A percentile compares a stretch with the other conserved stretches of the same genome.
Evolutionary conservation across 306 rosid species (phyloP).

Genomic region (cucumber (Cucumis sativus)): Cucumber_9930_V3 NC_026657.2:24366501-24367000

Average conservation of each 20-base stretch:
- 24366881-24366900: background rate
- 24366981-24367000: background rate
- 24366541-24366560: background rate
- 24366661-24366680: background rate
- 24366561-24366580: background rate
- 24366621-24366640: background rate
- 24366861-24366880: background rate
- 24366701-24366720: conserved; percentile 6
- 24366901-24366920: background rate
- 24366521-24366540: background rate
- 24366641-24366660: background rate
- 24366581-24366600: background rate
- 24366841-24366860: conserved; percentile 70
- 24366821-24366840: conserved; percentile 72
- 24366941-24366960: background rate
- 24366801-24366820: conserved; percentile 79
- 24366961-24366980: background rate
- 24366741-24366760: conserved; percentile 72
- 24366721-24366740: conserved; percentile 72
- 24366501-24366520: background rate
- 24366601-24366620: background rate
- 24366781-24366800: conserved; percentile 61
- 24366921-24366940: background rate
- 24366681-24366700: conserved; percentile 3
- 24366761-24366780: conserved; percentile 83